These are phyloP conservation scores for Tephrocybe rancida DNA, from an alignment of 768 basidiomycete genomes.

Conservation along the genomic window DNA sequence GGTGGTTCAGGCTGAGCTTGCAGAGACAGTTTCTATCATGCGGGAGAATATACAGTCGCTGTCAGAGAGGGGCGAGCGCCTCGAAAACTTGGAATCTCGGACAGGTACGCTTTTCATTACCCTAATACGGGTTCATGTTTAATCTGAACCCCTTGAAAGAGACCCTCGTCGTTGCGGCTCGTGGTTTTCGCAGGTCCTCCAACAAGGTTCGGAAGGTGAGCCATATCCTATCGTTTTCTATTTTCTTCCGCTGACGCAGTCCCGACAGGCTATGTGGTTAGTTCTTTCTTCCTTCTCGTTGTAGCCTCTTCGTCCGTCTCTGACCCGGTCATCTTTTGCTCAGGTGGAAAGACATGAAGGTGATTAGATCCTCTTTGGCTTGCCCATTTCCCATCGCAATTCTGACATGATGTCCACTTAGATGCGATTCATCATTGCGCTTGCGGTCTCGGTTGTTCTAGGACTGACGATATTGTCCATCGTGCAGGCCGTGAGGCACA, in stretches of 20 bases:
- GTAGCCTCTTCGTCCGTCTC: not conserved
- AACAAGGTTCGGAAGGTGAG: conserved; percentile 93
- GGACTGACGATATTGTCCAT: conserved; percentile 93
- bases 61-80: conserved; percentile 87
- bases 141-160: conserved; percentile 50
- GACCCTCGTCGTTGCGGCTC: conserved; percentile 92
- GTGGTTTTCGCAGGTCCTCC: conserved; percentile 94
- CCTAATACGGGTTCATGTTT: not conserved
- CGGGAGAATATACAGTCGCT: conserved; percentile 93
- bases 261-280: conserved; percentile 82
- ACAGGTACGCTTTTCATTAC: conserved; percentile 70
- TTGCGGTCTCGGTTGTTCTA: conserved; percentile 84
- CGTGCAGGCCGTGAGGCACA: conserved; percentile 60
- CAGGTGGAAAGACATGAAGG: conserved; percentile 99
- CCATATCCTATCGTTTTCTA: not conserved
- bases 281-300: conserved; percentile 35
- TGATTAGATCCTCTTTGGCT: conserved; percentile 24
- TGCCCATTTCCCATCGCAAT: conserved; percentile 3
- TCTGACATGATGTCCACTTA: conserved; percentile 28
- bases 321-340: not conserved
- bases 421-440: conserved; percentile 96
- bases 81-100: conserved; percentile 94
- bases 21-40: conserved; percentile 96
- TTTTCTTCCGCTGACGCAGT: not conserved
- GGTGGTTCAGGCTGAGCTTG: conserved; percentile 91